Conservation (phyloP, 768 basidiomycete genomes). For the Agaricus sinodeliciosus region DNA sequence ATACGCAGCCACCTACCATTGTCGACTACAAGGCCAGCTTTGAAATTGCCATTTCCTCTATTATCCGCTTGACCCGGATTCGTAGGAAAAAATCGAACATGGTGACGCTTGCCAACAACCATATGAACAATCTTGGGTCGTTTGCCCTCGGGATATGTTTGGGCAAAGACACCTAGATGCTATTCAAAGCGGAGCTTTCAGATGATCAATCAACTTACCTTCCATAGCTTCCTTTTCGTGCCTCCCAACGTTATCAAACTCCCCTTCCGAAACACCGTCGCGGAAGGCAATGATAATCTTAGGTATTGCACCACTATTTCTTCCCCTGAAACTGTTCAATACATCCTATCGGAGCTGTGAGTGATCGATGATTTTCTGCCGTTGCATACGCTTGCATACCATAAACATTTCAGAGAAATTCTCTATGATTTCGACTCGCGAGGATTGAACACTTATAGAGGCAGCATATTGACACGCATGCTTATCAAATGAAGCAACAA, state of each 20-base stretch:
- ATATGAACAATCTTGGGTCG: conserved; percentile 44
- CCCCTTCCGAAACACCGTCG: conserved; percentile 41
- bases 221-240: conserved; percentile 41
- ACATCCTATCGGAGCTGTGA: conserved; percentile 11
- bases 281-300: conserved; percentile 37
- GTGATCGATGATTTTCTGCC: conserved; percentile 6
- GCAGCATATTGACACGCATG: conserved; percentile 40
- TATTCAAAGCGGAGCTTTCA: neutral
- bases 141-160: conserved; percentile 7
- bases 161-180: neutral
- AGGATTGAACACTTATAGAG: conserved; percentile 33
- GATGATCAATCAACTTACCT: conserved; percentile 21
- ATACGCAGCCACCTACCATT: conserved; percentile 7
- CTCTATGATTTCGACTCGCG: conserved; percentile 41
- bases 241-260: conserved; percentile 27
- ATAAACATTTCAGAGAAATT: conserved; percentile 34
- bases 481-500: conserved; percentile 51
- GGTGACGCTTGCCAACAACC: conserved; percentile 60
- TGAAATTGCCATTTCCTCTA: conserved; percentile 39
- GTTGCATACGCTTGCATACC: conserved; percentile 11
- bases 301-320: conserved; percentile 15
- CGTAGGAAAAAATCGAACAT: conserved; percentile 37
- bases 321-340: conserved; percentile 14
- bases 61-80: conserved; percentile 16
- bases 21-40: conserved; percentile 40